These are phyloP conservation scores for Huntiella savannae DNA, from an alignment of 2,329 filamentous ascomycete genomes.

Conservation along the genomic window DNA sequence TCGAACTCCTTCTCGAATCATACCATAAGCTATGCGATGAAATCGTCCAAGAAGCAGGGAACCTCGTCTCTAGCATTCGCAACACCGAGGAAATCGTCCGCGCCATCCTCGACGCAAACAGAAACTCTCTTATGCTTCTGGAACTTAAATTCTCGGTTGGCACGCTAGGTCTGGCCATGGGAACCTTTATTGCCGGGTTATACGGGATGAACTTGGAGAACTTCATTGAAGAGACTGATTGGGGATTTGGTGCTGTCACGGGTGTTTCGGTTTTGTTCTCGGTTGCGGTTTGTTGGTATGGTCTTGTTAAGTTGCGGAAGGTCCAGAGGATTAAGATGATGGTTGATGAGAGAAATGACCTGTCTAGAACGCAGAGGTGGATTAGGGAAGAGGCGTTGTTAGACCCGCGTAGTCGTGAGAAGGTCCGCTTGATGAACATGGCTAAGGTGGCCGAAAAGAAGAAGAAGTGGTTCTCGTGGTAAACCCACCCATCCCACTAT, in stretches of 20 bases:
- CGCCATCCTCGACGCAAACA: constrained; percentile 92
- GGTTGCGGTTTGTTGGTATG: constrained; percentile 62
- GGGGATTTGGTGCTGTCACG: constrained; percentile 67
- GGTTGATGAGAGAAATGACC: constrained; percentile 22
- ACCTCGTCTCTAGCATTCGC: constrained; percentile 80
- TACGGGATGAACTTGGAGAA: constrained; percentile 99
- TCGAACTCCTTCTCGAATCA: constrained; percentile 90
- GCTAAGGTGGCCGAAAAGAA: constrained; percentile 22
- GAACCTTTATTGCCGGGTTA: constrained; percentile 91
- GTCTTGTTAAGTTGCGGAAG: constrained; percentile 62
- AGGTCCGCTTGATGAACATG: constrained; percentile 31
- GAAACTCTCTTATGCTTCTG: constrained; percentile 91
- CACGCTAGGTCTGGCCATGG: constrained; percentile 82
- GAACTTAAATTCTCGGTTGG: constrained; percentile 93
- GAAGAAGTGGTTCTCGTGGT: constrained; percentile 17
- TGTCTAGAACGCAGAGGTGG: constrained; percentile 24
- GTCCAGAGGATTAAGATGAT: constrained; percentile 82
- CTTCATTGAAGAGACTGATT: constrained; percentile 84
- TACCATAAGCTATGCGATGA: constrained; percentile 97
- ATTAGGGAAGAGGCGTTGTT: constrained; percentile 30
- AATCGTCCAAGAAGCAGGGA: constrained; percentile 87
- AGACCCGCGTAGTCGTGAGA: constrained; percentile 35
- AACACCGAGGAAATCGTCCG: constrained; percentile 99
- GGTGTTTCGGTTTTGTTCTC: constrained; percentile 52
- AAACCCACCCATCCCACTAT: not conserved